Evolutionary conservation across 2,329 filamentous ascomycete genomes (phyloP), one percentile per base, ranked within the genome.

Genomic region (Pyrenochaeta sp.): DNA sequence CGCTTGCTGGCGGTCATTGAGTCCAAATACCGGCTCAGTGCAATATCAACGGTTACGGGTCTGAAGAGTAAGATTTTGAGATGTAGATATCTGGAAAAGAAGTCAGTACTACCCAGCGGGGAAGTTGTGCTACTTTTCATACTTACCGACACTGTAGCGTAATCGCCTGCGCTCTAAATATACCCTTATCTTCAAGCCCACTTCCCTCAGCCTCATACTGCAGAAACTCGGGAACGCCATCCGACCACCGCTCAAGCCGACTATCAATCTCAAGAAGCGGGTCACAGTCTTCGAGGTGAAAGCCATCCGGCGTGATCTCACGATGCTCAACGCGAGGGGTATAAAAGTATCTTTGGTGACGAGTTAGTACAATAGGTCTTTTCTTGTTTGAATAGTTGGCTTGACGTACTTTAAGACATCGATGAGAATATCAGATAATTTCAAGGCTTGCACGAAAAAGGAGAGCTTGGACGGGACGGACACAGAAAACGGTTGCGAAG

Each of bases 381-480:
- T n/a, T n/a, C n/a, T n/a, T n/a, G n/a, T n/a, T n/a, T n/a, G n/a
- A n/a, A n/a, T n/a, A n/a, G n/a, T n/a, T n/a, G n/a, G n/a, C n/a
- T n/a, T n/a, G n/a, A n/a, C n/a, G n/a, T 35, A 38, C 35, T 32
- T 44, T 13, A 44, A 20, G 7, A 44, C 35, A 18, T 44, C 35
- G 14, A 44, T 34, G 11, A 44, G 28, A 4, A 39, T 32, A 8
- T 32, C 19, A 10, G 41, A 44, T 10, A 44, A 27, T 14, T 35
- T 20, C 3, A 44, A 14, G 2, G 41, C 20, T 4, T 44, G 24
- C 7, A 44, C 21, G 17, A 44, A 44, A 9, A 38, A 31, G 13
- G 26, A 18, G 9, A 31, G 13, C 9, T 26, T 39, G 27, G 35
- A 24, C n/a, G 21, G 29, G 3, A 23, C 15, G 9, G 13, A 8